Evolutionary conservation across 148 eudicot species (phyloP), one percentile per base, ranked within the genome.

Genomic region (Chenopodium quinoa): DNA sequence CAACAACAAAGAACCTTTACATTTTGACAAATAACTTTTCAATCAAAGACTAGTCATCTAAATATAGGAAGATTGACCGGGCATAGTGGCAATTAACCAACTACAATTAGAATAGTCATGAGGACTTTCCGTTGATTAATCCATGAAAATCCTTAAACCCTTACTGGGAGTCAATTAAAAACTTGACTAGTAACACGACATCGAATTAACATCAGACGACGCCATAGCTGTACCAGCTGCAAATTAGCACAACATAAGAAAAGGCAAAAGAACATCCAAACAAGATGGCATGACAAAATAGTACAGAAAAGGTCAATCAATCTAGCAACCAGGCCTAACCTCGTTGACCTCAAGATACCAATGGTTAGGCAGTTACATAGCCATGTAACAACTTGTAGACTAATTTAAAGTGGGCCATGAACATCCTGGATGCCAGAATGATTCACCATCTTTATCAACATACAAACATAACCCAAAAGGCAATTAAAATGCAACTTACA

Each of bases 291-390:
- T 75, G 52, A 83, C 83, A 84, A 77, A 60, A 84, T 80, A 73
- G 71, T 27, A 76, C 16, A 70, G 73, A 84, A 80, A 80, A 75
- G 75, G 73, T 77, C 81, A 77, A 20, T 62, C 25, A 71, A 46
- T 68, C 47, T 52, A 81, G 47, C 80, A 48, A 78, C 79, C 71
- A 19, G 81, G 81, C 86, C 82, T 73, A 81, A 80, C 73, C 31
- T 65, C 29, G 83, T 84, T 84, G 86, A 84, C 86, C 80, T 71
- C 19, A 76, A 80, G 83, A 80, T 80, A 62, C 80, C 71, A 76
- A 31, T 78, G 76, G 62, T 23, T 75, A 71, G 77, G 80, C 37
- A 80, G 40, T 65, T 77, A 75, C 71, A 77, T 82, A n/a, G 80
- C 54, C 54, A 50, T 50, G 14, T 50, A 50, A 11, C 54, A 76